A percentile compares a stretch with the other conserved stretches of the same genome.
phyloP scores from a whole-genome alignment of 1,139 yeast species.

The Waltiozyma sp. region DNA sequence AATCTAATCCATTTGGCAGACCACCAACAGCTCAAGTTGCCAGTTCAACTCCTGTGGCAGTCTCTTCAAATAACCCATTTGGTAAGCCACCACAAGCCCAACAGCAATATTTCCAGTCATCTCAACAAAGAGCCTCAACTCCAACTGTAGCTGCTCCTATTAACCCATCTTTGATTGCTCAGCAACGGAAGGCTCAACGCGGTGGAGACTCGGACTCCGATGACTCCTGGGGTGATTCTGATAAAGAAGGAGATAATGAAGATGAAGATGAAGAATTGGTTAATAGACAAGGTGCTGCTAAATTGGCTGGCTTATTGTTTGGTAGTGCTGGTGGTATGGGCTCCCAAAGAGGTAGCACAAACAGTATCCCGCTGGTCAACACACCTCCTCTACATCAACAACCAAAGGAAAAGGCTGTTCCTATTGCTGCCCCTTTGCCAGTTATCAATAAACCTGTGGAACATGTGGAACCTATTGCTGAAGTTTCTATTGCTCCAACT shows the following conservation, averaged over 20 bases:
- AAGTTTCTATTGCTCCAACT: constrained; percentile 3
- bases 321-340: constrained; percentile 17
- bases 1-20: constrained; percentile 19
- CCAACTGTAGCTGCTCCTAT: constrained; percentile 7
- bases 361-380: neutral
- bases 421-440: constrained; percentile 18
- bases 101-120: neutral
- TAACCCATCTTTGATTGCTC: neutral
- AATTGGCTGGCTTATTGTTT: constrained; percentile 18
- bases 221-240: constrained; percentile 14
- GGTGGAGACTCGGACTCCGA: constrained; percentile 16
- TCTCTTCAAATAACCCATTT: constrained; percentile 18
- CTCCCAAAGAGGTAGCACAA: constrained; percentile 11
- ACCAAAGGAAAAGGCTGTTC: constrained; percentile 13
- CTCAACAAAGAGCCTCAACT: neutral
- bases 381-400: constrained; percentile 3
- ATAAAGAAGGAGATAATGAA: constrained; percentile 7
- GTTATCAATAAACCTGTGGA: neutral
- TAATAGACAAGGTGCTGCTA: constrained; percentile 20
- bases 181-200: constrained; percentile 19
- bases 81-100: constrained; percentile 8
- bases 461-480: neutral
- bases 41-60: neutral
- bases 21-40: neutral
- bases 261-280: constrained; percentile 17